Evolutionary conservation across 2,329 filamentous ascomycete genomes (phyloP).

Genomic region (Ophiostoma tasmaniense): DNA sequence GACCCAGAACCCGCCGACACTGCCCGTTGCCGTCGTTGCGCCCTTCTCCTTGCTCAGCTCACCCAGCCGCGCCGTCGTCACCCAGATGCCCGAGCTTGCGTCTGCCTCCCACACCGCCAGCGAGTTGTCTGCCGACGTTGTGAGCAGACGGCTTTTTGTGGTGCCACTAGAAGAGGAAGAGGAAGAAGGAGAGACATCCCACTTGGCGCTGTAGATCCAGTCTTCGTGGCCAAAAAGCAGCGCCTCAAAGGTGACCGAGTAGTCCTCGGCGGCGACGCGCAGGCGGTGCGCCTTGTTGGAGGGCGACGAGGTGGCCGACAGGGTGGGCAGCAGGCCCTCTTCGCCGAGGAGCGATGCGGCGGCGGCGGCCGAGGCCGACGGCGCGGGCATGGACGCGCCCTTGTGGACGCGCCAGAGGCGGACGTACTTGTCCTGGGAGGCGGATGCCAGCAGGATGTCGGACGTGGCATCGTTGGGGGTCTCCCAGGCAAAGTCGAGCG

Average conservation of each 20-base stretch:
- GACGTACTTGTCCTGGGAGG: conserved; percentile 96
- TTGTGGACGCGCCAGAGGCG: conserved; percentile 81
- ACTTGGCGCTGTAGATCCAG: conserved; percentile 88
- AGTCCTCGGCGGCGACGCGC: conserved; percentile 48
- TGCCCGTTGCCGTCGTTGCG: conserved; percentile 91
- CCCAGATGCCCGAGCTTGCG: conserved; percentile 76
- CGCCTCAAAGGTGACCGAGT: conserved; percentile 86
- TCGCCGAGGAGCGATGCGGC: conserved; percentile 44
- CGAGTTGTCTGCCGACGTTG: conserved; percentile 91
- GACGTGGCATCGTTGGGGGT: conserved; percentile 44
- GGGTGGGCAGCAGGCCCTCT: conserved; percentile 58
- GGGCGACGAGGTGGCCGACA: conserved; percentile 31
- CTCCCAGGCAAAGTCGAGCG: conserved; percentile 68
- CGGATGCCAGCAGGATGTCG: conserved; percentile 79
- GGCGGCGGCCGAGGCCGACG: conserved; percentile 40
- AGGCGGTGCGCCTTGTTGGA: conserved; percentile 86
- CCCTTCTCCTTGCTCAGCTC: conserved; percentile 94
- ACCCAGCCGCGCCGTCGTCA: conserved; percentile 74
- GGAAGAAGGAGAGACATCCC: conserved; percentile 54
- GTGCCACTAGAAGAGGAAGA: background rate
- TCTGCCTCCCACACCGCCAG: conserved; percentile 90
- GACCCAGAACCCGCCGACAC: conserved; percentile 92
- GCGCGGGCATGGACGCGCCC: conserved; percentile 55
- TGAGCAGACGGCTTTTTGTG: conserved; percentile 59
- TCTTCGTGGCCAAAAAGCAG: conserved; percentile 92